These are phyloP conservation scores for Cornus controversa DNA, from an alignment of 148 eudicot species.

Conservation along the genomic window DNA sequence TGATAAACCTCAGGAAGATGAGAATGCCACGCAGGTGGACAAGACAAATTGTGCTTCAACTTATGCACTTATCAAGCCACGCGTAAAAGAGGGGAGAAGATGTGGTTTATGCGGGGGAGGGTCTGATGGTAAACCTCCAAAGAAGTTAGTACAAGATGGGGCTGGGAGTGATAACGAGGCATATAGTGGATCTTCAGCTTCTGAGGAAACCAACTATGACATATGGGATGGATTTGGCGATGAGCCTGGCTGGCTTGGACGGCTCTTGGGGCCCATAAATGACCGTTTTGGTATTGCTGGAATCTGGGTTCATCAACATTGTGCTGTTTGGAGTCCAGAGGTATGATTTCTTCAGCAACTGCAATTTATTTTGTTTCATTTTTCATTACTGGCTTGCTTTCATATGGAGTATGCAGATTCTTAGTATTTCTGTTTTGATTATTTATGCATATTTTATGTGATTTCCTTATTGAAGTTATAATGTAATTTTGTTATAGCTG, in stretches of 20 bases:
- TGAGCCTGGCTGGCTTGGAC: conserved; percentile 94
- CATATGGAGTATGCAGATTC: not conserved
- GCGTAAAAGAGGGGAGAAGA: conserved; percentile 71
- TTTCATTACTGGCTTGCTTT: not conserved
- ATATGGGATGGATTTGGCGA: conserved; percentile 92
- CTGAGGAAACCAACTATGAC: conserved; percentile 83
- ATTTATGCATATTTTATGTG: not conserved
- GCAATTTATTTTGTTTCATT: conserved; percentile 3
- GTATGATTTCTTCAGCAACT: conserved; percentile 37
- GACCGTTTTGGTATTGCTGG: conserved; percentile 94
- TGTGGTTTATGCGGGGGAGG: conserved; percentile 95
- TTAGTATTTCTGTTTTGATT: not conserved
- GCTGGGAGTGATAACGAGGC: conserved; percentile 82
- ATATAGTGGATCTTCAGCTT: conserved; percentile 79
- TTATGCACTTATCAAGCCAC: conserved; percentile 31
- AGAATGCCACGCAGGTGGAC: conserved; percentile 26
- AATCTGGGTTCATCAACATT: conserved; percentile 95
- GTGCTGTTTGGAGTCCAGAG: conserved; percentile 99
- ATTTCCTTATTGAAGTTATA: not conserved
- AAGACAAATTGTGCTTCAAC: conserved; percentile 22
- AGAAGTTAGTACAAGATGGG: conserved; percentile 57
- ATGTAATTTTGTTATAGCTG: not conserved
- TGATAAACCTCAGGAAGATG: conserved; percentile 32
- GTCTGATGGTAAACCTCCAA: conserved; percentile 90
- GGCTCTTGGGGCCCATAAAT: conserved; percentile 87